These are phyloP conservation scores for Lasiodiplodia gonubiensis DNA, from an alignment of 2,329 filamentous ascomycete species.

Conservation along the genomic window DNA sequence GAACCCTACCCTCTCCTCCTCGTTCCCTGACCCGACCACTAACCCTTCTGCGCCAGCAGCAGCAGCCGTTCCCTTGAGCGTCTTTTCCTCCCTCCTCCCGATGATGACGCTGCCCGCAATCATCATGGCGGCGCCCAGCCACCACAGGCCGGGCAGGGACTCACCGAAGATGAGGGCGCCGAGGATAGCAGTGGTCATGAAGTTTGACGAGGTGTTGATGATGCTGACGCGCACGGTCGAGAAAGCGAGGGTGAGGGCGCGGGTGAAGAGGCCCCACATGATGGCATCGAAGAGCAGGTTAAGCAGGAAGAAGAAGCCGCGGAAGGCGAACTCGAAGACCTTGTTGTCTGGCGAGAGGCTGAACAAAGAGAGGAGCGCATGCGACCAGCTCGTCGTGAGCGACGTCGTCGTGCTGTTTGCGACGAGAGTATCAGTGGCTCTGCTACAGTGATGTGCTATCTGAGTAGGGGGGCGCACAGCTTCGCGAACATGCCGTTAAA, in stretches of 20 bases:
- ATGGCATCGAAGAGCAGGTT: conserved; percentile 78
- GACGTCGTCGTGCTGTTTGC: conserved; percentile 63
- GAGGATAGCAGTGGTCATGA: conserved; percentile 76
- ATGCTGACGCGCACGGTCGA: conserved; percentile 82
- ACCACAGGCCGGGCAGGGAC: conserved; percentile 74
- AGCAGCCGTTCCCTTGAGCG: conserved; percentile 30
- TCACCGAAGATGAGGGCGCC: conserved; percentile 75
- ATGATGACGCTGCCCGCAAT: conserved; percentile 81
- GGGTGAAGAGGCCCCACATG: conserved; percentile 86
- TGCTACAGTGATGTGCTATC: neutral
- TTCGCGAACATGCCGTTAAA: conserved; percentile 86
- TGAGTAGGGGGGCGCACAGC: conserved; percentile 60
- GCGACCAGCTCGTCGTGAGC: conserved; percentile 61
- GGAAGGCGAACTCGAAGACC: conserved; percentile 56
- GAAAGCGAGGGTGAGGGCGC: conserved; percentile 73
- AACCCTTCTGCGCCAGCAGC: neutral
- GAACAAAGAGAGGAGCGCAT: conserved; percentile 55
- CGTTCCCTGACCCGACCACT: neutral
- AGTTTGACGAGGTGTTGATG: conserved; percentile 83
- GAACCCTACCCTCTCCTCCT: conserved; percentile 54
- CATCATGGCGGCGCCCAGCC: conserved; percentile 72
- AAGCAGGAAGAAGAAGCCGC: conserved; percentile 72
- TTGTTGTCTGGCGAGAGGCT: conserved; percentile 54
- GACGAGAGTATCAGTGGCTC: neutral
- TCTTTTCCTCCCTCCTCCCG: conserved; percentile 63